These are phyloP conservation scores for Naganishia sp. DNA, from an alignment of 1,284 basidiomycete species.

Conservation along the genomic window DNA sequence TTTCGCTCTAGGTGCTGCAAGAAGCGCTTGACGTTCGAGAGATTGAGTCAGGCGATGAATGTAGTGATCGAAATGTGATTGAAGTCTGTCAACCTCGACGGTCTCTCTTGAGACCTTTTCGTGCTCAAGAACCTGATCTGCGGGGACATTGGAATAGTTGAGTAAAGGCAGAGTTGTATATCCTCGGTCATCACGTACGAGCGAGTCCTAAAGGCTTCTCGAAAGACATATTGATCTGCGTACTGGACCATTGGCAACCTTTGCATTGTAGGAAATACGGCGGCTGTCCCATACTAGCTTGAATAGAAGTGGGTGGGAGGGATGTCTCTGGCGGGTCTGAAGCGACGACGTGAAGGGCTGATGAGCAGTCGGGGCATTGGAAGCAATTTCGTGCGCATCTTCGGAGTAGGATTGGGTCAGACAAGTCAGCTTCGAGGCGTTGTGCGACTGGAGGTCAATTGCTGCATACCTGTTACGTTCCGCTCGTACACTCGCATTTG, in stretches of 20 bases:
- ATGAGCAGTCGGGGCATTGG: constrained; percentile 86
- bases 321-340: constrained; percentile 69
- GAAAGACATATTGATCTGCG: constrained; percentile 83
- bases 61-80: constrained; percentile 91
- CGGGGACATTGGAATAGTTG: neutral
- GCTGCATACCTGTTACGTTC: constrained; percentile 83
- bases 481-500: constrained; percentile 88
- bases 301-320: constrained; percentile 47
- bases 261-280: constrained; percentile 91
- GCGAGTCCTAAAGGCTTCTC: constrained; percentile 95
- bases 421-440: neutral
- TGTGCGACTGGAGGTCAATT: too few relatives aligned
- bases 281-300: constrained; percentile 66
- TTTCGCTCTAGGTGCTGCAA: constrained; percentile 5
- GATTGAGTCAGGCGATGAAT: constrained; percentile 39
- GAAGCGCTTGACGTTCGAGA: constrained; percentile 28
- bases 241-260: constrained; percentile 92
- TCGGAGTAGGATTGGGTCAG: neutral
- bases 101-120: constrained; percentile 81
- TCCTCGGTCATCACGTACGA: constrained; percentile 58
- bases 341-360: constrained; percentile 82
- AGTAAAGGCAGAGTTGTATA: neutral
- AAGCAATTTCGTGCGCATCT: constrained; percentile 98
- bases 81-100: constrained; percentile 84
- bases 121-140: constrained; percentile 83